These are phyloP conservation scores for Botryotinia calthae DNA, from an alignment of 2,329 filamentous ascomycete genomes.

Conservation along the genomic window DNA sequence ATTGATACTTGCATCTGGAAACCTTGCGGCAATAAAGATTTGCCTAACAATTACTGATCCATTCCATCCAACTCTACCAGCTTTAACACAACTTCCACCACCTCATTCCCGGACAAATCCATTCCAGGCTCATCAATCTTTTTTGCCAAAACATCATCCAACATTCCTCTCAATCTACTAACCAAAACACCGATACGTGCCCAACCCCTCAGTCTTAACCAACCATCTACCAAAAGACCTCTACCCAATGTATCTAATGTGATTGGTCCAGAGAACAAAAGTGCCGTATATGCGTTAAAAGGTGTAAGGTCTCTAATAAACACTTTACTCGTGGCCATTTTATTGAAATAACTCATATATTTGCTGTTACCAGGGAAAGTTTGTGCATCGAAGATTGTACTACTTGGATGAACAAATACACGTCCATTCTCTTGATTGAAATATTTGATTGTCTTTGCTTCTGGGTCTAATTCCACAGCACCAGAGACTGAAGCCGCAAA, in stretches of 20 bases:
- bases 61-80: constrained; percentile 88
- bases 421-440: constrained; percentile 82
- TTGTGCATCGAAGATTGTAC: constrained; percentile 80
- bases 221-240: constrained; percentile 87
- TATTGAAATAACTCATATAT: constrained; percentile 86
- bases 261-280: constrained; percentile 85
- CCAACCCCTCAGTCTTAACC: constrained; percentile 85
- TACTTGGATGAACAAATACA: constrained; percentile 90
- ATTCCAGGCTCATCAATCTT: constrained; percentile 74
- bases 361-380: constrained; percentile 70
- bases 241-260: constrained; percentile 82
- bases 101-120: constrained; percentile 57
- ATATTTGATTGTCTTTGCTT: constrained; percentile 89
- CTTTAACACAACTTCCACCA: constrained; percentile 74
- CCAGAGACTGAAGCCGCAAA: constrained; percentile 85
- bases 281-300: constrained; percentile 83
- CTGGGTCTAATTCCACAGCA: constrained; percentile 88
- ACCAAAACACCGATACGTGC: constrained; percentile 90
- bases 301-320: constrained; percentile 91
- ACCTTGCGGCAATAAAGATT: background rate
- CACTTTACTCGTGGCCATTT: constrained; percentile 88
- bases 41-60: constrained; percentile 47
- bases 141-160: constrained; percentile 78
- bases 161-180: constrained; percentile 75
- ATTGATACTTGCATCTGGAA: background rate